Conservation (phyloP, 2,329 filamentous ascomycete species). For the Phyllosticta paracitricarpa region DNA sequence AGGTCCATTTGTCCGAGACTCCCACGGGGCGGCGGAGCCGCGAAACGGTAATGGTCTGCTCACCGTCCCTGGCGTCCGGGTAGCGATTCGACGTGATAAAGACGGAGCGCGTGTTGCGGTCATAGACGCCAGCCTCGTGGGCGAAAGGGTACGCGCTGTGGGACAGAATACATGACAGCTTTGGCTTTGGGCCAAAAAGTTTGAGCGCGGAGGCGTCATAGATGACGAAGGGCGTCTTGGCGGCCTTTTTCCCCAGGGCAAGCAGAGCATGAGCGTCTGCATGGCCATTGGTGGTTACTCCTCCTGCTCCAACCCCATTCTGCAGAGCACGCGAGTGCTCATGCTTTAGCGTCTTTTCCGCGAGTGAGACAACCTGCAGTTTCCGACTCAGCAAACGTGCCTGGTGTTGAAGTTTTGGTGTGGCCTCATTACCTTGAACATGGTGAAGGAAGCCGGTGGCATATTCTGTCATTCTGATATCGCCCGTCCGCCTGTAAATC, state of each 20-base stretch:
- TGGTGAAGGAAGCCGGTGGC: neutral
- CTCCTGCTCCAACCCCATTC: neutral
- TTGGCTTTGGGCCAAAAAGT: neutral
- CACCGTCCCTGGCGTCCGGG: constrained; percentile 10
- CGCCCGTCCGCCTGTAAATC: neutral
- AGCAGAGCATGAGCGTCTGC: neutral
- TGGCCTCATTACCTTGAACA: neutral
- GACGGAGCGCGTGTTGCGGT: constrained; percentile 21
- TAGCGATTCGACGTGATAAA: constrained; percentile 32
- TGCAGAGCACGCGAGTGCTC: neutral
- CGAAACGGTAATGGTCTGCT: constrained; percentile 15
- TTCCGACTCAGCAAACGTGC: neutral
- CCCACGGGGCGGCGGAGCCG: constrained; percentile 5
- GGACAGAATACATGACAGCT: constrained; percentile 21
- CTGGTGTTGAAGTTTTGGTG: neutral
- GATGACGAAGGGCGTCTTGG: neutral
- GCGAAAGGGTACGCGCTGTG: constrained; percentile 30
- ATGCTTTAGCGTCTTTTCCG: neutral
- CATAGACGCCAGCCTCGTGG: constrained; percentile 38
- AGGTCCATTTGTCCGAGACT: neutral
- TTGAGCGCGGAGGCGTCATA: neutral
- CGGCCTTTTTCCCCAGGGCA: neutral
- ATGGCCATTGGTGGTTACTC: neutral
- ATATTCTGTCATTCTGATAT: neutral
- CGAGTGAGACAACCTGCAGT: neutral